Base-by-base conservation (phyloP, 1,139 yeast species). In the Debaryomyces psychrophilus region DNA sequence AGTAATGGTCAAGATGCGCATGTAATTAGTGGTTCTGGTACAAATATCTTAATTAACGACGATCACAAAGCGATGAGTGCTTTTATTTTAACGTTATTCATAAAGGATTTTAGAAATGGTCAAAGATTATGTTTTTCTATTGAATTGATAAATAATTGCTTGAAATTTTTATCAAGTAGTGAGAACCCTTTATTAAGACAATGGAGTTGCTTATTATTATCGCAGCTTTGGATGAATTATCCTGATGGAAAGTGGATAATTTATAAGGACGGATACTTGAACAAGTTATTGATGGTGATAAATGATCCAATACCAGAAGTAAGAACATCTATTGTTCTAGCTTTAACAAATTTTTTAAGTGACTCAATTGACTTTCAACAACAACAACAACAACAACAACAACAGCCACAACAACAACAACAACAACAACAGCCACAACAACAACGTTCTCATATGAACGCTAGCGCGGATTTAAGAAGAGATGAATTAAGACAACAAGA, bases 241-340 rank as follows among this genome's bases (percentile, higher is more conserved):
- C 79, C 86, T 1, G 93, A 90, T 48, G 92, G 92, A 11, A 86
- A 86, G 58, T 81, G 84, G 78, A 77, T 86, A 22, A 83, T 86
- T 34, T 73, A 83, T 57, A 82, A 83, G 55, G 87, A 85, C 50
- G 87, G 87, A 0, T 77, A 82, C 35, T 69, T 87, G 26, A 81
- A 73, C 31, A 77, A 79, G 51, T 63, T 93, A 31, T 64, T 83
- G 31, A 68, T 72, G 29, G 68, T 88, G 42, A 72, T 90, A 27
- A 81, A 79, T 51, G 98, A 93, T 62, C 97, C 97, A 0, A 90
- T 92, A 40, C 97, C 99, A 0, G 99, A 93, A 64, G 96, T 93
- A 0, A 75, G 99, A 50, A 86, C 97, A 0, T 89, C 98, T 0
- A 82, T 90, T 8, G 71, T 93, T 8, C 72, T 85, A 41, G 89